Conservation (phyloP, 371 early-diverging fungal species). For the Blakeslea trispora region DNA sequence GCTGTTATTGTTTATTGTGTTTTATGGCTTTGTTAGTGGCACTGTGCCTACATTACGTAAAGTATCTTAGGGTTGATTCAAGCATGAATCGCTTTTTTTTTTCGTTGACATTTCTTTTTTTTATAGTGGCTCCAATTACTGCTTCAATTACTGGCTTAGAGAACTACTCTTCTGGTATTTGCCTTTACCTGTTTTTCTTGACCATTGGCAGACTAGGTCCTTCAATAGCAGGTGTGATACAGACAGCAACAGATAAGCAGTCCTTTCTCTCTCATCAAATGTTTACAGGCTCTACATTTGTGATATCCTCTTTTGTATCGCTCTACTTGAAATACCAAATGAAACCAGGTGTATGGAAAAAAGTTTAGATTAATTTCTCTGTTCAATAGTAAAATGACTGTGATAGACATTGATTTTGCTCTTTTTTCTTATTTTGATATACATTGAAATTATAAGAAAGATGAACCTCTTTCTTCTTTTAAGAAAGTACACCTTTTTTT, state of each 20-base stretch:
- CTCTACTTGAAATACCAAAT: conserved; percentile 27
- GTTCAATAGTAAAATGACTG: no score
- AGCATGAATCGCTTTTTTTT: no score
- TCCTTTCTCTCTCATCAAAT: conserved; percentile 39
- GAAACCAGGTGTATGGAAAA: conserved; percentile 18
- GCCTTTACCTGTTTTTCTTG: conserved; percentile 35
- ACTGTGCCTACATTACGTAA: conserved; percentile 40
- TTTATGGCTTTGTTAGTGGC: conserved; percentile 66
- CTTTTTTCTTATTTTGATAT: no score
- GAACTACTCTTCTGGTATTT: conserved; percentile 40
- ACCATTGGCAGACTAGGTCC: conserved; percentile 37
- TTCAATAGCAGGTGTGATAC: conserved; percentile 39
- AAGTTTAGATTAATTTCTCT: no score
- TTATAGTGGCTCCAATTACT: conserved; percentile 44
- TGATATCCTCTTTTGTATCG: conserved; percentile 31
- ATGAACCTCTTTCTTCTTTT: no score
- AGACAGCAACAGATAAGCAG: conserved; percentile 26
- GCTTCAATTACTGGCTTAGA: conserved; percentile 38
- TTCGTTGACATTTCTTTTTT: conserved; percentile 8
- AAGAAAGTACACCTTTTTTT: no score
- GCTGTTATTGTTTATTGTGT: conserved; percentile 52
- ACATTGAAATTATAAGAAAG: no score
- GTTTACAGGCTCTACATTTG: conserved; percentile 38
- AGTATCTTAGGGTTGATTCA: no score
- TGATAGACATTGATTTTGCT: no score